phyloP scores from a whole-genome alignment of 2,329 filamentous ascomycete genomes.

The Xylaria sp. region DNA sequence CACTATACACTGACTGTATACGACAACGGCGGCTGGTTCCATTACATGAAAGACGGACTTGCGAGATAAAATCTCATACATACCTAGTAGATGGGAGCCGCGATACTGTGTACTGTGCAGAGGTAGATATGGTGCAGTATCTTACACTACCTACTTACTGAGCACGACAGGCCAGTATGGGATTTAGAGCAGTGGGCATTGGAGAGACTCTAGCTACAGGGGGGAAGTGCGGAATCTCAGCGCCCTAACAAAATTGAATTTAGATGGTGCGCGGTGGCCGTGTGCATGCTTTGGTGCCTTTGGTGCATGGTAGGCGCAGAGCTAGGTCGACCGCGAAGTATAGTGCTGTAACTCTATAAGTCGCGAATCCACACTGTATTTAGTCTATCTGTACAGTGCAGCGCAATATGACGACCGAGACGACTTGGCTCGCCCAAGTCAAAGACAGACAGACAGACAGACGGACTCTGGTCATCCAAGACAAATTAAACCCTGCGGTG shows the following conservation, averaged over 20 bases:
- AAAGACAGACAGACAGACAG: slow-evolving; percentile 9
- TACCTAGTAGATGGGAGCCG: neutral
- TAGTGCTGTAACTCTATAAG: neutral
- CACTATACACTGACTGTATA: too few relatives aligned
- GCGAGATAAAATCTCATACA: neutral
- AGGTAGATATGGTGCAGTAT: too few relatives aligned
- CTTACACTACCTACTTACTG: too few relatives aligned
- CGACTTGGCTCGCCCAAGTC: slow-evolving; percentile 17
- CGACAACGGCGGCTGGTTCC: neutral
- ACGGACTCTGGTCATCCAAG: slow-evolving; percentile 22
- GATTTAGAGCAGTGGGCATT: neutral
- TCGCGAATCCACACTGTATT: slow-evolving; percentile 20
- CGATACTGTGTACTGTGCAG: neutral
- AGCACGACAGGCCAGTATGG: too few relatives aligned
- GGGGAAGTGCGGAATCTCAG: slow-evolving; percentile 33
- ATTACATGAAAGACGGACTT: neutral
- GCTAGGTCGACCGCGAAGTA: neutral
- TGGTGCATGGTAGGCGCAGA: slow-evolving; percentile 3
- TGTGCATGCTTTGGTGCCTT: slow-evolving; percentile 3
- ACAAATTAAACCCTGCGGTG: slow-evolving; percentile 40
- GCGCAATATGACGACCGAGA: slow-evolving; percentile 14
- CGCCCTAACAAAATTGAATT: slow-evolving; percentile 27
- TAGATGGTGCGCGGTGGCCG: slow-evolving; percentile 14
- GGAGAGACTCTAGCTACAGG: slow-evolving; percentile 16
- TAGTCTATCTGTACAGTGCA: too few relatives aligned